Base-by-base conservation (phyloP, 495 filamentous ascomycete species). In the Pyrenopolyporus hunteri region DNA sequence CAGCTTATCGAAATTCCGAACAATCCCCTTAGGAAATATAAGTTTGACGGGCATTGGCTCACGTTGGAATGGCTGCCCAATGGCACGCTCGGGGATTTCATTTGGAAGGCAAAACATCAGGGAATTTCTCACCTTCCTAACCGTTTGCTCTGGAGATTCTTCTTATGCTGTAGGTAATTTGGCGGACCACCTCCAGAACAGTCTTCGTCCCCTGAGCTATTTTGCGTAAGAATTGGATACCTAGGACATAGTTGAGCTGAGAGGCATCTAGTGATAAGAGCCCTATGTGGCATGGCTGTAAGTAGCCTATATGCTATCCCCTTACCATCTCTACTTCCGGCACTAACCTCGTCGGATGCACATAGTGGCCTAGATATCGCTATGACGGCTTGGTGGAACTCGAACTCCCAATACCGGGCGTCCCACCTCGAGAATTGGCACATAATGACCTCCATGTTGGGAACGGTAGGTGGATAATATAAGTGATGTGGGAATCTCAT, bases 91-190 rank as follows among this genome's bases (percentile, higher is more conserved):
- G 11, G n/a, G 2, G 16, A 45, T 3, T 63, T 63, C 9, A 37
- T 63, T 4, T 1, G 4, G 5, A 51, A 14, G 1, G 17, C 52
- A 29, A 29, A 29, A n/a, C n/a, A n/a, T n/a, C n/a, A n/a, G n/a
- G n/a, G n/a, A 8, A 8, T 7, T 4, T 1, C 19, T 3, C 16
- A 11, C 1, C 14, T 63, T 10, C 51, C 59, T 3, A 63, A 63
- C 13, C 59, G 59, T 19, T 10, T 63, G 20, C 51, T 63, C 9
- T 63, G 59, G 59, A 56, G 51, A 14, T 63, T 63, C n/a, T 57
- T 57, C n/a, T 39, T 56, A 25, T 63, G 59, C 31, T 31, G 59
- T 63, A 57, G 50, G 59, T 61, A 16, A 20, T 53, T 25, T n/a
- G n/a, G n/a, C n/a, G n/a, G n/a, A n/a, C n/a, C 22, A 23, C 40